Percentiles rank a stretch among this genome's conserved stretches.
Conservation (phyloP, 495 filamentous ascomycete genomes). For the Xylaria castorea region DNA sequence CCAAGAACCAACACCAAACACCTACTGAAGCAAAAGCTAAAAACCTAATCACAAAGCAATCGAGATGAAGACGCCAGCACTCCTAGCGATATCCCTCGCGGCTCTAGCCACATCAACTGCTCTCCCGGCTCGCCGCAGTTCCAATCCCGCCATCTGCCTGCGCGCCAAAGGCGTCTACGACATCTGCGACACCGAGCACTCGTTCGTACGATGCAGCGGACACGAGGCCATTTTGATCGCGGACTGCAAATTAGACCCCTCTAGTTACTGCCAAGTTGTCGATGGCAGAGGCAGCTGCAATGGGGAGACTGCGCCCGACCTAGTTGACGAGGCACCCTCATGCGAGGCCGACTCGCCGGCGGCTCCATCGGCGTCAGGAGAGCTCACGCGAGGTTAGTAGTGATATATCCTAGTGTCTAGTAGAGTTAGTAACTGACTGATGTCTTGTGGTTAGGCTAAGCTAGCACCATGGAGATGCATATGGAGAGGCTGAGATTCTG, state of each 20-base stretch:
- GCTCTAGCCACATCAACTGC: neutral
- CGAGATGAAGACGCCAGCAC: conserved; percentile 13
- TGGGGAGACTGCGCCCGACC: conserved; percentile 3
- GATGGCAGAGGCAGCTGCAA: conserved; percentile 19
- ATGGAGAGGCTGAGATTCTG: neutral
- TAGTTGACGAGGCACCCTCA: neutral
- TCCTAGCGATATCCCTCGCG: conserved; percentile 2
- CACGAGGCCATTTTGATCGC: conserved; percentile 12
- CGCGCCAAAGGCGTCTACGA: conserved; percentile 21
- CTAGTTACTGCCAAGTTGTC: conserved; percentile 16
- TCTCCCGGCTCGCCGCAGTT: neutral
- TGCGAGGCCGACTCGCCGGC: neutral
- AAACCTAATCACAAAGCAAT: neutral
- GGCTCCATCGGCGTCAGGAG: neutral
- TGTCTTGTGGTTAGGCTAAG: neutral
- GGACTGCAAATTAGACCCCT: conserved; percentile 1
- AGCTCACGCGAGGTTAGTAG: neutral
- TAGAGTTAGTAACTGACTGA: neutral
- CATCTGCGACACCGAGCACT: conserved; percentile 25
- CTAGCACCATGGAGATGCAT: neutral
- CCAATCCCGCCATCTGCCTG: conserved; percentile 1
- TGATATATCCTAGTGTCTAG: neutral
- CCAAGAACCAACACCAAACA: neutral
- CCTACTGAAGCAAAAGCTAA: neutral
- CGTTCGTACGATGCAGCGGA: conserved; percentile 23